Percentiles rank a stretch among this genome's conserved stretches.
Evolutionary conservation across 352 stramenopile species (phyloP).

Genomic region (Pythium grandisporangium): DNA sequence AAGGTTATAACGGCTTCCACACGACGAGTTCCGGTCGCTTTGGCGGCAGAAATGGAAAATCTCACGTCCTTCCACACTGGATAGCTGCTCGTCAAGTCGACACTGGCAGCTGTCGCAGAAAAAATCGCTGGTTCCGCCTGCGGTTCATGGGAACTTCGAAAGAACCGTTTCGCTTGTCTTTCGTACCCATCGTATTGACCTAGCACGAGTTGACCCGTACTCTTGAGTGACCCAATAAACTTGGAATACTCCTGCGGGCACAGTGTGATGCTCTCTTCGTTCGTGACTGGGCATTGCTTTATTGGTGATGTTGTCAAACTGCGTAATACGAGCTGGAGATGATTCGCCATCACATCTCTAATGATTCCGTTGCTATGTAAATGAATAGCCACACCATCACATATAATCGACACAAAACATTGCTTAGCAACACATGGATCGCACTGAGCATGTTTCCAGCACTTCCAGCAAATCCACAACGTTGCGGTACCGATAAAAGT

Average conservation of each 20-base stretch:
- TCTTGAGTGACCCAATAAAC: constrained; percentile 4
- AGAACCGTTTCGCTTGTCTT: not conserved
- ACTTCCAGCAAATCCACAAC: not conserved
- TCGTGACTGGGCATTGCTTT: constrained; percentile 1
- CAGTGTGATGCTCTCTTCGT: too few relatives aligned
- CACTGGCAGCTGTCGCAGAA: constrained; percentile 7
- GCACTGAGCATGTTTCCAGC: too few relatives aligned
- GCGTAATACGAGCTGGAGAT: constrained; percentile 56
- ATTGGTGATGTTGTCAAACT: constrained; percentile 25
- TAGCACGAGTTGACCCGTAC: not conserved
- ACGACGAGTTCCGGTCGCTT: constrained; percentile 4
- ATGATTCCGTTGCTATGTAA: constrained; percentile 49
- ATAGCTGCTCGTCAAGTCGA: constrained; percentile 1
- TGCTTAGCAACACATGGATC: too few relatives aligned
- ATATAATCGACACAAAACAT: too few relatives aligned
- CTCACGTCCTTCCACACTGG: constrained; percentile 18
- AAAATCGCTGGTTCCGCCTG: not conserved
- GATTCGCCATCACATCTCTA: constrained; percentile 77
- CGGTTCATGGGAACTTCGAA: not conserved
- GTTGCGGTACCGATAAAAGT: constrained; percentile 67
- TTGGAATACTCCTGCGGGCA: not conserved
- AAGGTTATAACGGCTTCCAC: constrained; percentile 1
- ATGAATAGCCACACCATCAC: too few relatives aligned
- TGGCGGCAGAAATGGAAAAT: constrained; percentile 30
- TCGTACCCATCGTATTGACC: constrained; percentile 14